Percentiles rank a stretch among this genome's conserved stretches.
phyloP scores from a whole-genome alignment of 257 asterid species.

The Leptodermis oblonga region DNA sequence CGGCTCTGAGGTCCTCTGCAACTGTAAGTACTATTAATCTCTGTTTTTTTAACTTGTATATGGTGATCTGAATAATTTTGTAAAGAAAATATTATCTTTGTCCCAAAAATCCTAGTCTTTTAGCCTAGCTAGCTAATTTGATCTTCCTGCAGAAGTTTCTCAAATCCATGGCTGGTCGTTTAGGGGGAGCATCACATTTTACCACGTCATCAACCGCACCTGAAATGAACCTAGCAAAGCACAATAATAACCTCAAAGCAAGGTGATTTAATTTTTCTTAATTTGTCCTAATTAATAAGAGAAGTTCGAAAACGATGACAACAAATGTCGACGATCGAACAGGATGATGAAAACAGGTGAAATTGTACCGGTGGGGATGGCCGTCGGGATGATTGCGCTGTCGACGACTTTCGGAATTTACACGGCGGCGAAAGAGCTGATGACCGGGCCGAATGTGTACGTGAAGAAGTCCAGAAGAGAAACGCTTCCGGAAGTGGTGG shows the following conservation, averaged over 20 bases:
- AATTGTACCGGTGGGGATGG: slow-evolving; percentile 41
- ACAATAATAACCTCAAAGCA: slow-evolving; percentile 12
- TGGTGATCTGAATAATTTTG: too few relatives aligned
- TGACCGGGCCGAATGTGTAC: slow-evolving; percentile 50
- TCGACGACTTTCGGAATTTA: slow-evolving; percentile 40
- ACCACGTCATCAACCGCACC: slow-evolving; percentile 26
- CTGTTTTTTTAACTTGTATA: too few relatives aligned
- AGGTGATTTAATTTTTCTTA: slow-evolving; percentile 13
- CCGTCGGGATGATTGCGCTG: slow-evolving; percentile 45
- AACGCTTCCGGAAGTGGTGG: slow-evolving; percentile 56
- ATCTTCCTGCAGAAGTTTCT: slow-evolving; percentile 11
- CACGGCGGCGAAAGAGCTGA: slow-evolving; percentile 49
- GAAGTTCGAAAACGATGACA: neutral
- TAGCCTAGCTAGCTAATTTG: too few relatives aligned
- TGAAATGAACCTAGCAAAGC: slow-evolving; percentile 17
- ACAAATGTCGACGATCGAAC: neutral
- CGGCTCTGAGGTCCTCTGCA: slow-evolving; percentile 31
- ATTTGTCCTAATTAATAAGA: neutral
- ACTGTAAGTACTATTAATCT: neutral
- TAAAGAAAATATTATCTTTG: too few relatives aligned
- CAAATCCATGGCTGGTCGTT: slow-evolving; percentile 20
- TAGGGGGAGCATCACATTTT: slow-evolving; percentile 23
- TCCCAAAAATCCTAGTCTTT: too few relatives aligned
- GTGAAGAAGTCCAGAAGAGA: slow-evolving; percentile 59
- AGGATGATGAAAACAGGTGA: slow-evolving; percentile 29